Evolutionary conservation across 306 rosid genomes (phyloP).

Genomic region (Cyclanthera cordifolia): DNA sequence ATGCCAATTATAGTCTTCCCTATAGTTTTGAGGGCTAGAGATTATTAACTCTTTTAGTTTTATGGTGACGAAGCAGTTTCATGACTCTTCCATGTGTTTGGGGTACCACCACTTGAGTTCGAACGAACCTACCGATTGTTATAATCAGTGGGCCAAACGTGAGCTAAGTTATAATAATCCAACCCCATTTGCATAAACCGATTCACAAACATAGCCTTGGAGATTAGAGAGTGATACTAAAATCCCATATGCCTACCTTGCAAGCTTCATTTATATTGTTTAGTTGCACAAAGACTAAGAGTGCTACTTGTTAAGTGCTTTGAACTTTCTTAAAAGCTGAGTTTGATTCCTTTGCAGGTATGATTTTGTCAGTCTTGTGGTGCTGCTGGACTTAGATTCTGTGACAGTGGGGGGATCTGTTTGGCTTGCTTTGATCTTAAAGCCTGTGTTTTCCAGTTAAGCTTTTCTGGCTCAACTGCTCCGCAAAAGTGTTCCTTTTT

Average conservation of each 20-base stretch:
- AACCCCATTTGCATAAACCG: no score
- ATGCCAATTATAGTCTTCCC: neutral
- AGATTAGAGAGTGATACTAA: no score
- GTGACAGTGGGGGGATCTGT: neutral
- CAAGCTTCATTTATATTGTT: neutral
- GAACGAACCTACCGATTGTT: no score
- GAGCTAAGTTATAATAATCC: no score
- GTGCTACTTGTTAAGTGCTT: neutral
- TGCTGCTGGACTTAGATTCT: neutral
- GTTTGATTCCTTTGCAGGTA: slow-evolving; percentile 4
- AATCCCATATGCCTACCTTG: neutral
- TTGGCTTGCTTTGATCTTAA: neutral
- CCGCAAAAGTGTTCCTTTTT: neutral
- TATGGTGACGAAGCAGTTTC: neutral
- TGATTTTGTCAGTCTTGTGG: neutral
- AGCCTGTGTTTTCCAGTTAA: neutral
- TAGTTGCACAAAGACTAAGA: neutral
- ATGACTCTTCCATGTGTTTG: neutral
- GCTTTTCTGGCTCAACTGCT: neutral
- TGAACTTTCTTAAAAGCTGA: neutral
- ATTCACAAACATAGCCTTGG: no score
- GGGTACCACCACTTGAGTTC: no score
- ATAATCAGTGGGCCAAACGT: no score
- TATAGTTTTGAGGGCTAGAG: neutral
- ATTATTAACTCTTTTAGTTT: neutral